phyloP scores from a whole-genome alignment of 2,329 filamentous ascomycete species.

The Talaromyces sp. region DNA sequence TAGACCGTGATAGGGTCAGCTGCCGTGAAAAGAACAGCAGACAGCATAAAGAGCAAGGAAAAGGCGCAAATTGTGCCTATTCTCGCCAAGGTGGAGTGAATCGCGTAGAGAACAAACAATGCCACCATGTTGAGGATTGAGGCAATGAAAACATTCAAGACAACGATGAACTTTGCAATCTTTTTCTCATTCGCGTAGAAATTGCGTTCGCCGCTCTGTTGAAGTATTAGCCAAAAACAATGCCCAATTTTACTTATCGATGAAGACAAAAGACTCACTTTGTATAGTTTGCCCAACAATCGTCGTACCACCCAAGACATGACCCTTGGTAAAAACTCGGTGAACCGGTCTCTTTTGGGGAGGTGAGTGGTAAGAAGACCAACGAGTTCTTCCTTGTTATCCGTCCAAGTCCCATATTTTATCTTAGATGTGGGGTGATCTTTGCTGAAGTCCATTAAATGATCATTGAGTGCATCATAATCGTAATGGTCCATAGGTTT shows the following conservation, averaged over 20 bases:
- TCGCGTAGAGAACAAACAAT: not conserved
- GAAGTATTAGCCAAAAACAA: not conserved
- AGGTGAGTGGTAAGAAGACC: not conserved
- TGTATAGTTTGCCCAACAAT: not conserved
- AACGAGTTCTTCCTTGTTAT: not conserved
- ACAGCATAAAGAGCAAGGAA: not conserved
- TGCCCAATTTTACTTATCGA: not conserved
- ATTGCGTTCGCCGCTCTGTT: not conserved
- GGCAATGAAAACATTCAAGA: not conserved
- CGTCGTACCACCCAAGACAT: not conserved
- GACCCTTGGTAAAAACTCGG: not conserved
- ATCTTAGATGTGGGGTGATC: not conserved
- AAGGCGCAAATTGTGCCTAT: not conserved
- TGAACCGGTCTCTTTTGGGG: not conserved
- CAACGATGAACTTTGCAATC: not conserved
- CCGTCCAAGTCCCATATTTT: not conserved
- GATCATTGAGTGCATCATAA: not conserved
- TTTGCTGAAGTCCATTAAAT: not conserved
- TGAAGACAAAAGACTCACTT: not conserved
- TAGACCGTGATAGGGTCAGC: not conserved
- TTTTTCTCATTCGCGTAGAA: not conserved
- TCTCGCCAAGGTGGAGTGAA: not conserved
- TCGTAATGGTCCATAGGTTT: not conserved
- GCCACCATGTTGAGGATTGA: not conserved
- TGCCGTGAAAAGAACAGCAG: not conserved